A percentile compares a stretch with the other conserved stretches of the same genome.
phyloP scores from a whole-genome alignment of 257 asterid genomes.

The Primulina huaijiensis region DNA sequence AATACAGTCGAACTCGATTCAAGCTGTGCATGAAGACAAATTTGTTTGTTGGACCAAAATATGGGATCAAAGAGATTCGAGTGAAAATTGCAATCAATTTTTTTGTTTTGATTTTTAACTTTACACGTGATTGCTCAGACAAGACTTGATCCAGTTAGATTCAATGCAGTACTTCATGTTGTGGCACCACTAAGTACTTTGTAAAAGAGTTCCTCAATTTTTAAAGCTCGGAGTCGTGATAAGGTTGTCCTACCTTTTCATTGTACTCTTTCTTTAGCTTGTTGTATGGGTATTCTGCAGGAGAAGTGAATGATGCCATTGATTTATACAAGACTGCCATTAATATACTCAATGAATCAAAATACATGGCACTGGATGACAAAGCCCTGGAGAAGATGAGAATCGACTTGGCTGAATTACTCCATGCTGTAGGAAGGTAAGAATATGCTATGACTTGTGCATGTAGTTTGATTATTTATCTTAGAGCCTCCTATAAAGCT shows the following conservation, averaged over 20 bases:
- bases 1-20: conserved; percentile 7
- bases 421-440: conserved; percentile 85
- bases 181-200: conserved; percentile 8
- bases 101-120: conserved; percentile 8
- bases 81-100: conserved; percentile 5
- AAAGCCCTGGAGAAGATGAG: conserved; percentile 69
- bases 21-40: no score
- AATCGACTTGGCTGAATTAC: conserved; percentile 83
- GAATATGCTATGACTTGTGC: conserved; percentile 8
- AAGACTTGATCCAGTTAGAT: not conserved
- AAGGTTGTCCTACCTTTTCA: conserved; percentile 20
- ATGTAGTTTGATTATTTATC: conserved; percentile 6
- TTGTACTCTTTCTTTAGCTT: conserved; percentile 8
- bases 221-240: conserved; percentile 1
- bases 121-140: conserved; percentile 17
- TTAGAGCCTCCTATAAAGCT: not conserved
- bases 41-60: no score
- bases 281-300: conserved; percentile 33
- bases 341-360: conserved; percentile 46
- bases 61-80: no score
- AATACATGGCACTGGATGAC: conserved; percentile 48
- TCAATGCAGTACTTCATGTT: not conserved
- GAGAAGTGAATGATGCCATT: conserved; percentile 68
- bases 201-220: not conserved
- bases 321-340: conserved; percentile 64